phyloP scores from a whole-genome alignment of 306 rosid genomes.

The Styphnolobium japonicum region DNA sequence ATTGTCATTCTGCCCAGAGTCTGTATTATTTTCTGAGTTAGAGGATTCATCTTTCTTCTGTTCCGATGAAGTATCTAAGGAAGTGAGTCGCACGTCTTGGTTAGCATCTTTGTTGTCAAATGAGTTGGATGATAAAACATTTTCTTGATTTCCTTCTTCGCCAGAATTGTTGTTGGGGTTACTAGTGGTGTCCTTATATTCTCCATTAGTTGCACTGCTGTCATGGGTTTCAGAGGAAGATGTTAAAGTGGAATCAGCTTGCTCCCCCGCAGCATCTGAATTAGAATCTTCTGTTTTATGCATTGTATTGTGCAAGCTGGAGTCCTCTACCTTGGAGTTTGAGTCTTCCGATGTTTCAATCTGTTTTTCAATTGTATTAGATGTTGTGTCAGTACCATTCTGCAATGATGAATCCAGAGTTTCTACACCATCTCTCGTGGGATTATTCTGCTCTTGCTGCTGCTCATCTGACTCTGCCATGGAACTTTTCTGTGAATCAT shows the following conservation, averaged over 20 bases:
- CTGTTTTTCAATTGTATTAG: conserved; percentile 26
- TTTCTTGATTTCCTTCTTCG: conserved; percentile 39
- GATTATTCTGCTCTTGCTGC: conserved; percentile 34
- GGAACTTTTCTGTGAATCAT: conserved; percentile 35
- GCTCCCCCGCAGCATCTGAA: conserved; percentile 28
- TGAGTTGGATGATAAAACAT: conserved; percentile 32
- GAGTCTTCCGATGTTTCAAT: conserved; percentile 38
- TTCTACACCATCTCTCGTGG: conserved; percentile 11
- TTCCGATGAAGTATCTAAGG: conserved; percentile 46
- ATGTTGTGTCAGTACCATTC: conserved; percentile 31
- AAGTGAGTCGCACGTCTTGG: conserved; percentile 45
- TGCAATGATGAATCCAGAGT: conserved; percentile 11
- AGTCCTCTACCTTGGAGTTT: conserved; percentile 41
- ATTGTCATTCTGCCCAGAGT: conserved; percentile 34
- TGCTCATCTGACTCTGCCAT: conserved; percentile 23
- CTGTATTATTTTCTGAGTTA: conserved; percentile 35
- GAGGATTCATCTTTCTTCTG: conserved; percentile 52
- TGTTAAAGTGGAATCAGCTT: conserved; percentile 40
- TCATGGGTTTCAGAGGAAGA: conserved; percentile 32
- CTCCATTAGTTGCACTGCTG: conserved; percentile 31
- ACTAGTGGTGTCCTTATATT: conserved; percentile 33
- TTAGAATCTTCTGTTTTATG: conserved; percentile 22
- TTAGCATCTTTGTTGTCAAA: conserved; percentile 36
- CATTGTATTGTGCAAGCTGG: conserved; percentile 28
- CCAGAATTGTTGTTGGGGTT: conserved; percentile 29